Base-by-base conservation (phyloP, 163 green algal genomes). In the Scenedesmus sp. region DNA sequence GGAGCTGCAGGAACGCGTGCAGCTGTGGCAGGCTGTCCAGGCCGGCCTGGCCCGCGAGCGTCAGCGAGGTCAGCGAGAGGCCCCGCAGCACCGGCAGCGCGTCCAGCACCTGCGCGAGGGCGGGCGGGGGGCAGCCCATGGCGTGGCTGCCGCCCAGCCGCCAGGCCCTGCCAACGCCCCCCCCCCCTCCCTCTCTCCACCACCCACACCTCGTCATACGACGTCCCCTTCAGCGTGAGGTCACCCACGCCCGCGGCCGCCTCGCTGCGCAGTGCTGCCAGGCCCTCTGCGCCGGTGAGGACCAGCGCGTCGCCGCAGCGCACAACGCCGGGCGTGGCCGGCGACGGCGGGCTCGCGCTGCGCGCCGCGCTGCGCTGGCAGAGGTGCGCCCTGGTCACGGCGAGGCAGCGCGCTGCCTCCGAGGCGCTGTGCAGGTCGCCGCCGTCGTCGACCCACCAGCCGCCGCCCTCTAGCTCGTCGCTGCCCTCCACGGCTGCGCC, bases 21-120 rank as follows among this genome's bases (percentile, higher is more conserved):
- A 80, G 73, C 33, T 71, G 57, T 22, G 73, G 73, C 73, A 80
- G 73, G 39, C 20, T 47, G n/a, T 29, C 50, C 29, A 80, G 31
- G 57, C 62, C 47, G 15, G 11, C 28, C 20, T 22, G 56, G 28
- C n/a, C 2, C 1, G 14, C 29, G 7, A 64, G 33, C 7, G 31
- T 26, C 31, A 62, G 73, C n/a, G 31, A 57, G 47, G 7, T 3
- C 45, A 63, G 36, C 11, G 39, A 60, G 24, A 80, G 62, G 13
- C 31, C 60, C 18, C 3, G 9, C 29, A 80, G 48, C 31, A 42
- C 15, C 20, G 60, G 33, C 47, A 72, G 20, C 18, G 14, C 33
- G 6, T 28, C 33, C 14, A 60, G 31, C 24, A 80, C 47, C 73
- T 81, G 62, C n/a, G 4, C n/a, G n/a, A n/a, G n/a, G n/a, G n/a